phyloP scores from a whole-genome alignment of 108 stramenopile genomes.

The Pseudonitzschia multiseries region DNA sequence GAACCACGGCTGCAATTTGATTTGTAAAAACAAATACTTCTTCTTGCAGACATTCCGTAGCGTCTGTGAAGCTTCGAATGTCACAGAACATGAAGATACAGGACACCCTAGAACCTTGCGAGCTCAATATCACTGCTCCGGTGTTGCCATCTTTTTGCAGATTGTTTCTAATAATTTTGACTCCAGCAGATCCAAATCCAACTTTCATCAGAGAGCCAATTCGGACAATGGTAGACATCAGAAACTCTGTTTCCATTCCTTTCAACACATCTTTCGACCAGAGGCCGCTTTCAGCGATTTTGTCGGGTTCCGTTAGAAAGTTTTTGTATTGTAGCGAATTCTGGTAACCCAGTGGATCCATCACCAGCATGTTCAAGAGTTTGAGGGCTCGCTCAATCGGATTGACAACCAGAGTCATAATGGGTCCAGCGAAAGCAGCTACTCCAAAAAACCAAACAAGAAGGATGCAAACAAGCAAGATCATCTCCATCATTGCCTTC shows the following conservation, averaged over 20 bases:
- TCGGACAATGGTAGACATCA: slow-evolving; percentile 89
- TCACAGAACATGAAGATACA: slow-evolving; percentile 96
- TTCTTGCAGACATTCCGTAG: slow-evolving; percentile 92
- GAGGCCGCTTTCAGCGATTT: slow-evolving; percentile 43
- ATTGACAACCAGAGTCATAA: slow-evolving; percentile 63
- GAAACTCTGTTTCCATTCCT: slow-evolving; percentile 78
- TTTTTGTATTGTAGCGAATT: slow-evolving; percentile 63
- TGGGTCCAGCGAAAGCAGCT: slow-evolving; percentile 75
- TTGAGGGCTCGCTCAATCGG: slow-evolving; percentile 84
- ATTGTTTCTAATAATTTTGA: slow-evolving; percentile 89
- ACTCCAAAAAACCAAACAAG: slow-evolving; percentile 76
- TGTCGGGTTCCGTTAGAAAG: slow-evolving; percentile 63
- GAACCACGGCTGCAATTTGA: slow-evolving; percentile 88
- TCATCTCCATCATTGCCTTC: slow-evolving; percentile 44
- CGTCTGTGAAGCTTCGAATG: slow-evolving; percentile 93
- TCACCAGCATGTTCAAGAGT: slow-evolving; percentile 69
- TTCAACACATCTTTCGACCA: slow-evolving; percentile 81
- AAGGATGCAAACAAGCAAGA: slow-evolving; percentile 58
- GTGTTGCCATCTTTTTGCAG: slow-evolving; percentile 67
- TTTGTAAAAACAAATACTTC: slow-evolving; percentile 96
- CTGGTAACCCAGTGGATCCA: slow-evolving; percentile 83
- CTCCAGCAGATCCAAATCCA: slow-evolving; percentile 95
- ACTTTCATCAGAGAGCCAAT: slow-evolving; percentile 94
- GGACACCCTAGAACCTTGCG: slow-evolving; percentile 72
- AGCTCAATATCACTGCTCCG: slow-evolving; percentile 65